These are phyloP conservation scores for Tuber borchii DNA, from an alignment of 495 filamentous ascomycete genomes.

Conservation along the genomic window DNA sequence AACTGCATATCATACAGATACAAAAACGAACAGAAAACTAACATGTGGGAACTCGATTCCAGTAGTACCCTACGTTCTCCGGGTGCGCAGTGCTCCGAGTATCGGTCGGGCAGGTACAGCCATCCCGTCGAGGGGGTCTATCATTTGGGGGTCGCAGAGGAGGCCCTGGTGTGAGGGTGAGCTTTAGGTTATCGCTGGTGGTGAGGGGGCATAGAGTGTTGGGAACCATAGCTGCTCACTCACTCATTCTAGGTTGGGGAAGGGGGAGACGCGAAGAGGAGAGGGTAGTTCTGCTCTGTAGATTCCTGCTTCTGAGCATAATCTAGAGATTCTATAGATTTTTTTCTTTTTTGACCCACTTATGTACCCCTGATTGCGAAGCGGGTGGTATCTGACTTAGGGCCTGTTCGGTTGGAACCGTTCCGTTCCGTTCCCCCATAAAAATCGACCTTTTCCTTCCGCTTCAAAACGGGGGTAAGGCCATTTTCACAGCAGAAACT, in stretches of 20 bases:
- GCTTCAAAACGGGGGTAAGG: too few species aligned
- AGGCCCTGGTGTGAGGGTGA: too few species aligned
- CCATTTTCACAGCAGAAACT: too few species aligned
- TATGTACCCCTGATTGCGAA: too few species aligned
- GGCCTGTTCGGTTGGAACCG: too few species aligned
- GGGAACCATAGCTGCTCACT: neutral
- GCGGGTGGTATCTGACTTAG: too few species aligned
- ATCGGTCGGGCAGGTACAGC: too few species aligned
- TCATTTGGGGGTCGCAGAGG: too few species aligned
- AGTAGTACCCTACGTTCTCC: slow-evolving; percentile 16
- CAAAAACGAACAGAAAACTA: slow-evolving; percentile 17
- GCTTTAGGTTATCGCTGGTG: too few species aligned
- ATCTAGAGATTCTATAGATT: neutral
- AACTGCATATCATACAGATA: neutral
- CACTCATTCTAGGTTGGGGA: neutral
- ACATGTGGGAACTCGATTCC: slow-evolving; percentile 16
- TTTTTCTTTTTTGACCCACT: neutral
- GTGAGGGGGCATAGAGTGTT: neutral
- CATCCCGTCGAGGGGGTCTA: too few species aligned
- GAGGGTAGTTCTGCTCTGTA: neutral
- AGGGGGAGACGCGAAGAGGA: neutral
- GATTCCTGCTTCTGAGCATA: neutral
- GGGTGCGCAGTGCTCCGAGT: slow-evolving; percentile 12
- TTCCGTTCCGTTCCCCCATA: too few species aligned
- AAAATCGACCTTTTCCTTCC: too few species aligned